These are phyloP conservation scores for Seminavis robusta DNA, from an alignment of 108 stramenopile species.

Conservation along the genomic window DNA sequence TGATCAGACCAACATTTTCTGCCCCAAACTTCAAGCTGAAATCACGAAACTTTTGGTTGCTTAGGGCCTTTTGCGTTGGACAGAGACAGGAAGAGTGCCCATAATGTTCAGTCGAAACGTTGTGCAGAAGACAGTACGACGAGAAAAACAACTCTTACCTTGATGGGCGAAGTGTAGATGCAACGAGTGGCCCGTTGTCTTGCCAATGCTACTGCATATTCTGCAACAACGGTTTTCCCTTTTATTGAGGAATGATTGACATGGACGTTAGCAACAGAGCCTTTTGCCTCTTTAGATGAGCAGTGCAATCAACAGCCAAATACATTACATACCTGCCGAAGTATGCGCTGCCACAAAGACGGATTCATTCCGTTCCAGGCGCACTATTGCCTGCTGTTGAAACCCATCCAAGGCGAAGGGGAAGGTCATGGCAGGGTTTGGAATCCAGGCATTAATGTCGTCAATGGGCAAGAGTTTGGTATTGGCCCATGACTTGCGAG, in stretches of 20 bases:
- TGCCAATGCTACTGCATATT: constrained; percentile 97
- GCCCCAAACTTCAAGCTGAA: constrained; percentile 63
- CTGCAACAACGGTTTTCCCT: constrained; percentile 91
- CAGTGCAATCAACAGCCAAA: too few species aligned
- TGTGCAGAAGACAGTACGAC: too few species aligned
- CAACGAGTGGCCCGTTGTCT: constrained; percentile 92
- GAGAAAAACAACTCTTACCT: constrained; percentile 34
- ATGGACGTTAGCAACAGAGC: too few species aligned
- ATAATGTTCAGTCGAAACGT: too few species aligned
- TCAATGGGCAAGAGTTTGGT: constrained; percentile 56
- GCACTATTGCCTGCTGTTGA: constrained; percentile 87
- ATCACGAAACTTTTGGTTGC: constrained; percentile 99
- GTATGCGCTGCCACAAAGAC: constrained; percentile 97
- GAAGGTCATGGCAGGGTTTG: constrained; percentile 90
- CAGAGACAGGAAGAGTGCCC: too few species aligned
- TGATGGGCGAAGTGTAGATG: constrained; percentile 99
- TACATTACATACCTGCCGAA: too few species aligned
- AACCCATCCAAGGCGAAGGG: constrained; percentile 96
- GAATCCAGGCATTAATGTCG: constrained; percentile 66
- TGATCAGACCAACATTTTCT: constrained; percentile 96
- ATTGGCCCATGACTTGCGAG: constrained; percentile 80
- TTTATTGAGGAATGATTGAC: too few species aligned
- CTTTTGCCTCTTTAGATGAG: too few species aligned
- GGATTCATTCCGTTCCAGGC: constrained; percentile 91
- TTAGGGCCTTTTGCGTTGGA: constrained; percentile 82